phyloP scores from a whole-genome alignment of 1,284 basidiomycete genomes.

The Leccinum olivaceoglutinosum region DNA sequence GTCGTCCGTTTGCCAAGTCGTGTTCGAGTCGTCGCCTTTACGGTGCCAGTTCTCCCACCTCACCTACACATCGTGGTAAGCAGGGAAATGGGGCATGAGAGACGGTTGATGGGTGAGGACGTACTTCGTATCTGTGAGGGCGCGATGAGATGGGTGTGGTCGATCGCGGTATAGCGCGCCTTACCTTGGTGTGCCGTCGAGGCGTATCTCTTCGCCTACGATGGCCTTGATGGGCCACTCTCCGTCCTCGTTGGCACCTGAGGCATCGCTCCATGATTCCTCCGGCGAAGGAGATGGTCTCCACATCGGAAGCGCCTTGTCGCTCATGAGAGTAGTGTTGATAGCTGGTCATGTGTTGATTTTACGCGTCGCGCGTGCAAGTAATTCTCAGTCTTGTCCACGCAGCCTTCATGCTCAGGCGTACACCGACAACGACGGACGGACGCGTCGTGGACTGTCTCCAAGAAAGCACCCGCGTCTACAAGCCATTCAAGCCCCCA shows the following conservation, averaged over 20 bases:
- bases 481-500: slow-evolving; percentile 80
- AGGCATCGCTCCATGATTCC: slow-evolving; percentile 32
- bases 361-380: not conserved
- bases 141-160: slow-evolving; percentile 4
- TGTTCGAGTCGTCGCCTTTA: slow-evolving; percentile 33
- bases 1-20: slow-evolving; percentile 34
- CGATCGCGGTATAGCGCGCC: not conserved
- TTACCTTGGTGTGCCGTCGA: slow-evolving; percentile 31
- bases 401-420: slow-evolving; percentile 50
- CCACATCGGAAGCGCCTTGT: slow-evolving; percentile 21
- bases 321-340: not conserved
- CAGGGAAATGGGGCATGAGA: not conserved
- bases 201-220: slow-evolving; percentile 36
- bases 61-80: slow-evolving; percentile 28
- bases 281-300: slow-evolving; percentile 28
- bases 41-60: slow-evolving; percentile 37
- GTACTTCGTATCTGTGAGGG: slow-evolving; percentile 31
- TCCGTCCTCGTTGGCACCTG: slow-evolving; percentile 24
- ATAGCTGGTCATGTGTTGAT: slow-evolving; percentile 19
- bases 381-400: not conserved
- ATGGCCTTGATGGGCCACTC: slow-evolving; percentile 35
- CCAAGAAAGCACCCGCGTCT: slow-evolving; percentile 64
- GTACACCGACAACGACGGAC: slow-evolving; percentile 63
- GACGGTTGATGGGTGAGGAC: slow-evolving; percentile 3
- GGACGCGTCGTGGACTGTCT: slow-evolving; percentile 61